Evolutionary conservation across 805 yeast genomes (phyloP).

Genomic region (Monosporozyma yasuniensis): DNA sequence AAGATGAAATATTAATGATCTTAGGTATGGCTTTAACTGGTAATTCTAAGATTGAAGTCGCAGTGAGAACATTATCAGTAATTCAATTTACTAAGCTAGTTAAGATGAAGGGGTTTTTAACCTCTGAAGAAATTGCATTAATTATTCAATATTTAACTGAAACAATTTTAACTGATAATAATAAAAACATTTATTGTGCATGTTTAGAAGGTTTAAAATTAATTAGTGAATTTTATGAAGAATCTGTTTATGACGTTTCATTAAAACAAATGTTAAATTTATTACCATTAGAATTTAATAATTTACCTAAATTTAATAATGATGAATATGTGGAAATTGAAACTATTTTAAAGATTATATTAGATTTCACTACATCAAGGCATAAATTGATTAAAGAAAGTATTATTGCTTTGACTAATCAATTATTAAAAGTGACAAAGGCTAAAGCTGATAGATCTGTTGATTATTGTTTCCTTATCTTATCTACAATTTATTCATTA

Average conservation of each 20-base stretch:
- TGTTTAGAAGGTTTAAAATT: conserved; percentile 49
- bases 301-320: conserved; percentile 19
- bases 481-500: conserved; percentile 22
- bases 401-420: conserved; percentile 16
- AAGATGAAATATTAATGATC: conserved; percentile 60
- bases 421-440: conserved; percentile 10
- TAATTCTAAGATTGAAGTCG: conserved; percentile 57
- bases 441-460: conserved; percentile 5
- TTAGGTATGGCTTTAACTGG: conserved; percentile 63
- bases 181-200: conserved; percentile 44
- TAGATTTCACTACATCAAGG: conserved; percentile 29
- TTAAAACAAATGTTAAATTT: conserved; percentile 43
- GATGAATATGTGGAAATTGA: conserved; percentile 26
- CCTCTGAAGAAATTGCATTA: conserved; percentile 47
- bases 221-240: conserved; percentile 21
- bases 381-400: conserved; percentile 24
- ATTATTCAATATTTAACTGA: conserved; percentile 60
- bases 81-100: conserved; percentile 54
- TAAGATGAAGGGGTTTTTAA: conserved; percentile 41
- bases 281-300: conserved; percentile 39
- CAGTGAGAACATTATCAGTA: conserved; percentile 57
- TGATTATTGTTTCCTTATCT: conserved; percentile 22
- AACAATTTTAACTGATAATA: conserved; percentile 43
- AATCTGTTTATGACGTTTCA: conserved; percentile 41
- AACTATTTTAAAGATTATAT: conserved; percentile 29